Percentiles rank a stretch among this genome's conserved stretches.
Conservation (phyloP, 345 rosid genomes). For the Boechera retrofracta region DNA sequence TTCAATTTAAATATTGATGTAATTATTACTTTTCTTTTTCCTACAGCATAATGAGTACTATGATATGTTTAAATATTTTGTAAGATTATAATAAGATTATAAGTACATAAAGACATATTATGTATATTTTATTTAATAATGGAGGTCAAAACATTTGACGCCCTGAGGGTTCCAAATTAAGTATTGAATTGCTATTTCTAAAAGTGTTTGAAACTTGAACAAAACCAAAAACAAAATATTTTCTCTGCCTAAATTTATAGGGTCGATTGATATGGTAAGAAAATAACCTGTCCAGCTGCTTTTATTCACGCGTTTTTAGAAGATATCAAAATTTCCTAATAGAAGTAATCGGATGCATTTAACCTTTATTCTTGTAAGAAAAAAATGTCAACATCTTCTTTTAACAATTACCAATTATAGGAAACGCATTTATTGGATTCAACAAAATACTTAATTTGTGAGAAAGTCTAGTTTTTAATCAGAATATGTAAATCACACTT, state of each 20-base stretch:
- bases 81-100: too few species aligned
- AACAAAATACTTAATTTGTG: background rate
- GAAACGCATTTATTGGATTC: conserved; percentile 5
- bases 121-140: conserved; percentile 1
- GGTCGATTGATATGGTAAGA: background rate
- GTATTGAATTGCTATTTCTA: background rate
- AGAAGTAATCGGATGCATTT: background rate
- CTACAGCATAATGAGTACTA: background rate
- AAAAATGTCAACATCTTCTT: background rate
- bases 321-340: background rate
- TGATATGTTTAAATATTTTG: background rate
- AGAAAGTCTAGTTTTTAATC: background rate
- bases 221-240: background rate
- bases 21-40: background rate
- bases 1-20: background rate
- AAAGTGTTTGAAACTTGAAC: background rate
- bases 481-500: background rate
- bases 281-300: background rate
- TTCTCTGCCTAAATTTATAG: background rate
- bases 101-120: background rate
- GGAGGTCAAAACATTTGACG: background rate
- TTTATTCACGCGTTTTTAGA: background rate
- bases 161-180: background rate
- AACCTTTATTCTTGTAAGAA: background rate
- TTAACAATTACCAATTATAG: background rate